phyloP scores from a whole-genome alignment of 2,329 filamentous ascomycete species.

The Aspergillus tamarii region DNA sequence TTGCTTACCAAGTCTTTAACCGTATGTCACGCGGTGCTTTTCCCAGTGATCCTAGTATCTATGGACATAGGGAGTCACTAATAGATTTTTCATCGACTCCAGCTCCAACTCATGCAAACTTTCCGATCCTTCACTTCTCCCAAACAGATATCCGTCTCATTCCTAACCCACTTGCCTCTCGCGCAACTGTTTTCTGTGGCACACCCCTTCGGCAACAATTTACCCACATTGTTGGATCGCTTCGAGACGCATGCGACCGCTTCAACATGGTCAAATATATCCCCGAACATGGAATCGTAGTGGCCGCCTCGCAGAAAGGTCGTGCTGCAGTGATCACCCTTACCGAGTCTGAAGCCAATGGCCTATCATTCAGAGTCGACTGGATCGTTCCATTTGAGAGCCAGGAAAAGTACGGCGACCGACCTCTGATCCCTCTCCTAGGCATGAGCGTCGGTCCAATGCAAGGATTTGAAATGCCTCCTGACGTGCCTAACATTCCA shows the following conservation, averaged over 20 bases:
- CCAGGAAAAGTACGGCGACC: constrained; percentile 50
- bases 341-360: constrained; percentile 42
- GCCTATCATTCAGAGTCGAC: constrained; percentile 58
- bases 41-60: constrained; percentile 9
- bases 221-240: constrained; percentile 27
- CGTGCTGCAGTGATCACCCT: constrained; percentile 59
- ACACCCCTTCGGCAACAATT: constrained; percentile 34
- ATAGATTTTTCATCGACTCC: constrained; percentile 7
- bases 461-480: constrained; percentile 51
- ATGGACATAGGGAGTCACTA: constrained; percentile 7
- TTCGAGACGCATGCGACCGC: constrained; percentile 46
- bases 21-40: constrained; percentile 20
- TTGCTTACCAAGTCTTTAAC: constrained; percentile 21
- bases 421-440: constrained; percentile 52
- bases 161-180: constrained; percentile 34
- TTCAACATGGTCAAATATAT: constrained; percentile 63
- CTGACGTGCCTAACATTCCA: constrained; percentile 40
- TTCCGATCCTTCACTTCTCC: constrained; percentile 48
- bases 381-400: constrained; percentile 57
- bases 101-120: constrained; percentile 32
- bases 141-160: constrained; percentile 43
- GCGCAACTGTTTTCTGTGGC: constrained; percentile 36
- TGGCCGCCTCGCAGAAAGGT: constrained; percentile 61
- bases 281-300: constrained; percentile 60
- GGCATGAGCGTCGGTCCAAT: constrained; percentile 62